Percentiles rank a stretch among this genome's conserved stretches.
Evolutionary conservation across 345 rosid species (phyloP).

Genomic region (Populus davidiana): DNA sequence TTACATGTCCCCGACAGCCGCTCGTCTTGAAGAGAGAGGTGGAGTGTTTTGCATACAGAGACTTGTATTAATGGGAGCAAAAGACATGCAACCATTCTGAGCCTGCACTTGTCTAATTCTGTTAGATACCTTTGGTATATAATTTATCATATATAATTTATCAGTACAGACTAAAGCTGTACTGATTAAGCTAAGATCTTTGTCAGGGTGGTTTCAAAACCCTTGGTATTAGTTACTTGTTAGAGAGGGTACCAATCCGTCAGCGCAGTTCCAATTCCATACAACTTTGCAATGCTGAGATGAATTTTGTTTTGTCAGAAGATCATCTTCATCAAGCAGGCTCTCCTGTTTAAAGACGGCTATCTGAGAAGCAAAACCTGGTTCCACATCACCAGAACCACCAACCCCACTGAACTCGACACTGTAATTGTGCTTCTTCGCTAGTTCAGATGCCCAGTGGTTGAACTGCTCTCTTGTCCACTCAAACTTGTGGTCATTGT

Average conservation of each 20-base stretch:
- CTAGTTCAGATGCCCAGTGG: conserved; percentile 68
- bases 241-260: background rate
- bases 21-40: too few relatives aligned
- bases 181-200: too few relatives aligned
- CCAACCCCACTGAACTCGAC: conserved; percentile 92
- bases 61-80: too few relatives aligned
- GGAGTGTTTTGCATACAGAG: too few relatives aligned
- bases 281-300: conserved; percentile 43
- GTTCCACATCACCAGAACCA: conserved; percentile 62
- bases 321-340: conserved; percentile 13
- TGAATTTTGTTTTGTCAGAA: conserved; percentile 5
- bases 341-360: conserved; percentile 55
- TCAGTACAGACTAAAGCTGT: too few relatives aligned
- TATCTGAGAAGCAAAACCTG: conserved; percentile 91
- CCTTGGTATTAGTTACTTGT: too few relatives aligned
- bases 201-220: too few relatives aligned
- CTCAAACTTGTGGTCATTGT: conserved; percentile 96
- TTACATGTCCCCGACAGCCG: too few relatives aligned
- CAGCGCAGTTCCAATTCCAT: conserved; percentile 67
- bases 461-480: conserved; percentile 89
- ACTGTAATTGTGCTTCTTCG: conserved; percentile 47
- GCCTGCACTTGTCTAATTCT: too few relatives aligned
- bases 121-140: too few relatives aligned
- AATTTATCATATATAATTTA: too few relatives aligned
- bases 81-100: too few relatives aligned